Percentiles rank a stretch among this genome's conserved stretches.
These are phyloP conservation scores for Amniculicola lignicola DNA, from an alignment of 495 filamentous ascomycete genomes.

Conservation along the genomic window DNA sequence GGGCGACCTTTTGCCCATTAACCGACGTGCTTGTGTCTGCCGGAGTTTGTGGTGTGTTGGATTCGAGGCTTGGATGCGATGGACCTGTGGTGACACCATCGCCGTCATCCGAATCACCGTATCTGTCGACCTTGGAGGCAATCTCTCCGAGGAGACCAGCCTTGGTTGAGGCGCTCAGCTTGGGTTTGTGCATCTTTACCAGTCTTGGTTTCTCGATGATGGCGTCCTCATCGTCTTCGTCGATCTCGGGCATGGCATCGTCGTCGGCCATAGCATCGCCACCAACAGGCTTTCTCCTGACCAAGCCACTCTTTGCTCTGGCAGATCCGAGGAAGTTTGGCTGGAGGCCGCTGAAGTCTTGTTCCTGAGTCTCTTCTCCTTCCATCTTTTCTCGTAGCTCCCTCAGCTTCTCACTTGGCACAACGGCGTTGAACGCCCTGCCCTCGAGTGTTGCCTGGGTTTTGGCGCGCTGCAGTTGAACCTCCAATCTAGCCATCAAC, in stretches of 20 bases:
- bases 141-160: constrained; percentile 79
- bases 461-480: constrained; percentile 93
- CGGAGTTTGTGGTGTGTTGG: constrained; percentile 67
- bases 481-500: constrained; percentile 88
- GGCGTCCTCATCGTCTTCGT: constrained; percentile 43
- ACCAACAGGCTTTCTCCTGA: constrained; percentile 37
- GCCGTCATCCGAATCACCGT: constrained; percentile 61
- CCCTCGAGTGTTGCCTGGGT: constrained; percentile 97
- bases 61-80: constrained; percentile 72
- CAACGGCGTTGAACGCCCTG: constrained; percentile 78
- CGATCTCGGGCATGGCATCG: constrained; percentile 24
- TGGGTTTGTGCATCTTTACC: constrained; percentile 59
- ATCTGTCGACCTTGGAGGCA: constrained; percentile 67
- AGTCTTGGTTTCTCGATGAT: constrained; percentile 46
- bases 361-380: constrained; percentile 48
- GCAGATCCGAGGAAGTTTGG: constrained; percentile 33
- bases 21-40: constrained; percentile 58
- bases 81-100: constrained; percentile 75
- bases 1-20: constrained; percentile 48
- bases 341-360: constrained; percentile 37
- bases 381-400: constrained; percentile 96
- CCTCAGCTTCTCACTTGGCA: constrained; percentile 85
- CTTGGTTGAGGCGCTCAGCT: constrained; percentile 69
- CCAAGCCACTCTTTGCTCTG: constrained; percentile 49
- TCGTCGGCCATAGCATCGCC: constrained; percentile 40